Evolutionary conservation across 352 stramenopile species (phyloP).

Genomic region (Pythium angustatum): DNA sequence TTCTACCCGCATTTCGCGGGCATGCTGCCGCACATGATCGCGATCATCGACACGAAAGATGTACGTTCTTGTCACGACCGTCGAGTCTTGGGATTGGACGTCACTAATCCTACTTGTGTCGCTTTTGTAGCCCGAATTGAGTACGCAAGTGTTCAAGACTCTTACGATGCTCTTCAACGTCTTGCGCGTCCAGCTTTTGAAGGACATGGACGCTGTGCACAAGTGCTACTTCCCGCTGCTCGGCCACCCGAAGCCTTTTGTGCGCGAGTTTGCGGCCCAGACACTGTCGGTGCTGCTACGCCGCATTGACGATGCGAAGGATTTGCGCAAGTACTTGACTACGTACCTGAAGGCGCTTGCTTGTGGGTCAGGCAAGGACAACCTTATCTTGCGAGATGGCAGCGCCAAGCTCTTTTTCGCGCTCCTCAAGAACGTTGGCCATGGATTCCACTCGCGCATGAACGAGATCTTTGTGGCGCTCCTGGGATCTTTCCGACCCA

Average conservation of each 20-base stretch:
- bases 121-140: conserved; percentile 74
- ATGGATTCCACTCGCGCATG: conserved; percentile 88
- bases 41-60: conserved; percentile 84
- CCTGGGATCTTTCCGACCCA: conserved; percentile 70
- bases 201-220: conserved; percentile 90
- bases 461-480: conserved; percentile 73
- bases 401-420: conserved; percentile 87
- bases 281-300: conserved; percentile 84
- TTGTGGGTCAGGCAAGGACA: conserved; percentile 55
- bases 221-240: conserved; percentile 90
- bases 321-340: conserved; percentile 78
- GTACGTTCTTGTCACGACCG: conserved; percentile 33
- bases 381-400: conserved; percentile 76
- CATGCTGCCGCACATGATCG: conserved; percentile 64
- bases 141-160: conserved; percentile 90
- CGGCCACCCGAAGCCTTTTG: conserved; percentile 80
- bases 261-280: conserved; percentile 89
- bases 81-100: no score
- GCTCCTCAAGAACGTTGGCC: conserved; percentile 81
- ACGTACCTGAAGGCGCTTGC: conserved; percentile 78
- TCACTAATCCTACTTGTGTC: background rate
- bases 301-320: conserved; percentile 72
- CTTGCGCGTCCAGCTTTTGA: conserved; percentile 77
- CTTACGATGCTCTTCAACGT: conserved; percentile 90
- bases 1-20: conserved; percentile 84